Evolutionary conservation across 768 basidiomycete species (phyloP), one percentile per base, ranked within the genome.

Genomic region (Leccinum variicolor): DNA sequence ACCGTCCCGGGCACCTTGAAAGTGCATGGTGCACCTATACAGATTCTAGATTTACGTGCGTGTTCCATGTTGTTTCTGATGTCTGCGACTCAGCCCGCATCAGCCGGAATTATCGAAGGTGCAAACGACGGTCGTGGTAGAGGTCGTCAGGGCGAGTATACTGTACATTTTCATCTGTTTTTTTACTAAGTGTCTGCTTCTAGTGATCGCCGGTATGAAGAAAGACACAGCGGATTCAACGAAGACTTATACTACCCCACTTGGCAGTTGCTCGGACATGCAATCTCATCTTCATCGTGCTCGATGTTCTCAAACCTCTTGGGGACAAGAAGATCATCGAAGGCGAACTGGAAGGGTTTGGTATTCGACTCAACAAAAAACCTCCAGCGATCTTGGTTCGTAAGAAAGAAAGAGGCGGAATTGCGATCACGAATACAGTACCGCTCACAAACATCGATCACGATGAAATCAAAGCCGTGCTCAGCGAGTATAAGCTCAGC

Each of bases 221-320:
- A 17, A 28, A 55, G 11, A 29, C 29, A 53, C 56, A 54, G 3
- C 34, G 28, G 23, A 50, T 19, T 10, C 26, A 36, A 46, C 58
- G 10, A 63, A 52, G 48, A 52, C 49, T 45, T 47, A 19, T 53
- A 55, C 50, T 51, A 55, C 50, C 33, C 26, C 31, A 28, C 28
- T 50, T 45, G 46, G 28, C 75, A 92, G 97, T 99, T 63, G 96
- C 97, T 8, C 86, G 97, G 58, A 98, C 97, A 41, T 98, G 97
- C 73, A 93, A 98, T 73, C 86, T 98, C 34, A 98, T 99, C 59
- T 98, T 98, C 75, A 98, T 99, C 72, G 91, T 98, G 28, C 84
- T 99, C 50, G 97, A 99, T 67, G 97, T 99, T 26, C 83, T 97
- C 34, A 99, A 98, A 76, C 97, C 97, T n/a, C 84, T 98, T 17